Conservation (phyloP, 805 yeast species). For the Hanseniaspora guilliermondii region DNA sequence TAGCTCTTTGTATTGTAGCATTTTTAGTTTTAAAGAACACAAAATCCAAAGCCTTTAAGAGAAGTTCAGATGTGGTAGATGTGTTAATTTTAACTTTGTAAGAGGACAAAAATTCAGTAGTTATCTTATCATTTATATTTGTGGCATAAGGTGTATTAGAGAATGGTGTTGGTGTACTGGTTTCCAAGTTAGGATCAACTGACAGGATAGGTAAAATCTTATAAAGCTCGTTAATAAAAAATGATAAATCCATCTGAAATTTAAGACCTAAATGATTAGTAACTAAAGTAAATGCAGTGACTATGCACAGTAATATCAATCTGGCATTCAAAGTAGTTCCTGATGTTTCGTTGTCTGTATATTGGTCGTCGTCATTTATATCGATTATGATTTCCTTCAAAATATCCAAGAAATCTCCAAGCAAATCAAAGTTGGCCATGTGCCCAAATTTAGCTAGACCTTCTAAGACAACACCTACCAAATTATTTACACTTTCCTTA, state of each 20-base stretch:
- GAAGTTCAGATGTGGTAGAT: constrained; percentile 76
- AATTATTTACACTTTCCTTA: constrained; percentile 44
- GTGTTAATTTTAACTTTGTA: constrained; percentile 67
- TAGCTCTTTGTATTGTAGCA: constrained; percentile 53
- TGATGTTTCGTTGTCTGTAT: constrained; percentile 20
- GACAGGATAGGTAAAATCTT: constrained; percentile 53
- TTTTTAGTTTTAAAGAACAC: constrained; percentile 66
- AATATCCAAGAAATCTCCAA: constrained; percentile 87
- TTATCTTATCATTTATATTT: constrained; percentile 18
- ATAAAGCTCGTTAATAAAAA: constrained; percentile 67
- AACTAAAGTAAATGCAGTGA: constrained; percentile 78
- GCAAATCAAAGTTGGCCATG: constrained; percentile 79
- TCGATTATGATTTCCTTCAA: constrained; percentile 65
- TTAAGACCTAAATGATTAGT: constrained; percentile 61
- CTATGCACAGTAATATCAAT: constrained; percentile 67
- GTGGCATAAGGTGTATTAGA: constrained; percentile 62
- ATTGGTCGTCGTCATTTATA: constrained; percentile 30
- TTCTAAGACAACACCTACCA: constrained; percentile 80
- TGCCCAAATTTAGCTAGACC: constrained; percentile 85
- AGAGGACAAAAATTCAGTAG: constrained; percentile 1
- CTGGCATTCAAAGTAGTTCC: constrained; percentile 43
- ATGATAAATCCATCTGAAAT: constrained; percentile 68
- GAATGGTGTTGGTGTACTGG: constrained; percentile 26
- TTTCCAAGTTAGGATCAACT: constrained; percentile 69
- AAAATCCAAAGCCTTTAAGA: constrained; percentile 63